Evolutionary conservation across 257 asterid species (phyloP).

Genomic region (Scutellaria galericulata): DNA sequence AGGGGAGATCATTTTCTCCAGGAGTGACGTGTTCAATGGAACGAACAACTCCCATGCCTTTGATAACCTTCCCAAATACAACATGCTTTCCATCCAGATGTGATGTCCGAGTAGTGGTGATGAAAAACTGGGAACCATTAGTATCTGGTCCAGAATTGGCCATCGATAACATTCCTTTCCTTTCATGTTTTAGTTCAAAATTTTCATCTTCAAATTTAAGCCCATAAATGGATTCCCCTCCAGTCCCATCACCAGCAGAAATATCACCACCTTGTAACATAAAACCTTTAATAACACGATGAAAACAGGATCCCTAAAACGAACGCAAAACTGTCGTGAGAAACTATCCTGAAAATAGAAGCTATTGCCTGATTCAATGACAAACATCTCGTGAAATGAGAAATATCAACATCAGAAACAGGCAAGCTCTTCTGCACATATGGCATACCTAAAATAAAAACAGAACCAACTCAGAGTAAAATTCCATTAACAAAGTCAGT

Average conservation of each 20-base stretch:
- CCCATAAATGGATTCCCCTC: slow-evolving; percentile 95
- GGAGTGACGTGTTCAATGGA: slow-evolving; percentile 73
- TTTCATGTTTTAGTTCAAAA: slow-evolving; percentile 82
- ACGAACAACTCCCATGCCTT: slow-evolving; percentile 96
- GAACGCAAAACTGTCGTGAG: slow-evolving; percentile 31
- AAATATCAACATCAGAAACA: slow-evolving; percentile 14
- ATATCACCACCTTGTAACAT: slow-evolving; percentile 98
- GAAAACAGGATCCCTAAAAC: slow-evolving; percentile 73
- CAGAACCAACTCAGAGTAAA: not conserved
- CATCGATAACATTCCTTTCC: slow-evolving; percentile 94
- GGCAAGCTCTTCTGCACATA: slow-evolving; percentile 8
- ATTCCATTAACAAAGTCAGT: slow-evolving; percentile 17
- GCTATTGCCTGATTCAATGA: slow-evolving; percentile 31
- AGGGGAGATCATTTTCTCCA: slow-evolving; percentile 71
- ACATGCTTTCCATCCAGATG: slow-evolving; percentile 94
- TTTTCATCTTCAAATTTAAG: slow-evolving; percentile 88
- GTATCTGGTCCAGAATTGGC: slow-evolving; percentile 90
- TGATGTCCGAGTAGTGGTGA: slow-evolving; percentile 89
- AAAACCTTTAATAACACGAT: slow-evolving; percentile 89
- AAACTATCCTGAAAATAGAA: slow-evolving; percentile 28
- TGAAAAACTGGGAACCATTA: slow-evolving; percentile 90
- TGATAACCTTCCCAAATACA: slow-evolving; percentile 87
- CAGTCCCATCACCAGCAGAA: slow-evolving; percentile 90
- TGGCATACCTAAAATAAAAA: slow-evolving; percentile 18
- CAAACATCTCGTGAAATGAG: slow-evolving; percentile 15